These are phyloP conservation scores for Chytriomyces sp. DNA, from an alignment of 192 early-diverging fungal species.

Conservation along the genomic window DNA sequence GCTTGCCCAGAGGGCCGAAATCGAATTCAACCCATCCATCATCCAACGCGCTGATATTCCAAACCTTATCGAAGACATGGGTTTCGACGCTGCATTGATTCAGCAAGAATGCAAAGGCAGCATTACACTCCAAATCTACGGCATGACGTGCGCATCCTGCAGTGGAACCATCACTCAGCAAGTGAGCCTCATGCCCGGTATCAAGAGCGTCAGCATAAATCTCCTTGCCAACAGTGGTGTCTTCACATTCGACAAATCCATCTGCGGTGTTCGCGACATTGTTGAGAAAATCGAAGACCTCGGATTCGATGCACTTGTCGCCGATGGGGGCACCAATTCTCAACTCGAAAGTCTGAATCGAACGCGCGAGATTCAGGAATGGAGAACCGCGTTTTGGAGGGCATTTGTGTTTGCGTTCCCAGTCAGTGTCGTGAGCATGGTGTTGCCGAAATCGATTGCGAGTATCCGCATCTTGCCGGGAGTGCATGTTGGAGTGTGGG, in stretches of 20 bases:
- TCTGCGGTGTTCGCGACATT: constrained; percentile 77
- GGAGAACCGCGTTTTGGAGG: constrained; percentile 69
- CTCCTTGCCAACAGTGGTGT: constrained; percentile 76
- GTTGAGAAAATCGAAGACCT: constrained; percentile 79
- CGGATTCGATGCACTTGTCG: constrained; percentile 78
- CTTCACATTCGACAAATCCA: constrained; percentile 69
- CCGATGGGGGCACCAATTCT: constrained; percentile 67
- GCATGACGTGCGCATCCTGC: constrained; percentile 90
- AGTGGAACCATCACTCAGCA: constrained; percentile 78
- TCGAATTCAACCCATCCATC: constrained; percentile 63
- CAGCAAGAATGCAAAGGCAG: constrained; percentile 53
- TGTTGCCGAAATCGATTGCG: constrained; percentile 54
- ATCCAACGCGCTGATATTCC: constrained; percentile 56
- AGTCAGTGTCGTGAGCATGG: constrained; percentile 80
- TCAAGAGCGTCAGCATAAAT: constrained; percentile 72
- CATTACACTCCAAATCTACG: constrained; percentile 79
- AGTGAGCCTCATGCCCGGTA: constrained; percentile 59
- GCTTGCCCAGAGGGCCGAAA: constrained; percentile 79
- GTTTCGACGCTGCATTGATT: constrained; percentile 72
- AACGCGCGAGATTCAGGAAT: constrained; percentile 83
- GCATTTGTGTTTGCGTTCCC: constrained; percentile 80
- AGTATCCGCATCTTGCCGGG: constrained; percentile 52
- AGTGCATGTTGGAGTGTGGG: constrained; percentile 68
- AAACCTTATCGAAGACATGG: constrained; percentile 71
- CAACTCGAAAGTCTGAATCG: constrained; percentile 88